A percentile compares a stretch with the other conserved stretches of the same genome.
Conservation (phyloP, 2,329 filamentous ascomycete species). For the Monosporascus cannonballus region DNA sequence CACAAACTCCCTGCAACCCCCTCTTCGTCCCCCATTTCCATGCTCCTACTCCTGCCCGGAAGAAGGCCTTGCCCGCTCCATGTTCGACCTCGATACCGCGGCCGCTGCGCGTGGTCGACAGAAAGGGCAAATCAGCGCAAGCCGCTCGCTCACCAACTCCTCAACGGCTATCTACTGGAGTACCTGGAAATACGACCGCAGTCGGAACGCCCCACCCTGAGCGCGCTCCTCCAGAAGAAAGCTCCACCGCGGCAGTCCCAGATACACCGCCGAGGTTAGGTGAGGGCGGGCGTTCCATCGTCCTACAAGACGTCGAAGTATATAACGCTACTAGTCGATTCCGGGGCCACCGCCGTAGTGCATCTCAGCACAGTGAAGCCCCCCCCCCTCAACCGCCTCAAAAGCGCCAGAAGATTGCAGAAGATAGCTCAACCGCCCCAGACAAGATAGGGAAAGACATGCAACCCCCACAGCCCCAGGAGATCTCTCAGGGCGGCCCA, state of each 20-base stretch:
- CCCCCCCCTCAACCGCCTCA: not conserved
- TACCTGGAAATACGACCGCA: not conserved
- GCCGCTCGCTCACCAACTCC: not conserved
- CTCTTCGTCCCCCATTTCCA: slow-evolving; percentile 25
- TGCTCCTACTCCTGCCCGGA: slow-evolving; percentile 8
- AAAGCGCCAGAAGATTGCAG: not conserved
- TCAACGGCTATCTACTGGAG: not conserved
- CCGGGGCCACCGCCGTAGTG: not conserved
- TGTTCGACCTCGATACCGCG: not conserved
- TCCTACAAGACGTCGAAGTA: slow-evolving; percentile 18
- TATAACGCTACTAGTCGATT: slow-evolving; percentile 14
- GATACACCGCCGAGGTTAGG: not conserved
- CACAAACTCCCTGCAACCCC: slow-evolving; percentile 48
- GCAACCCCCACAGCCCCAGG: too few species aligned
- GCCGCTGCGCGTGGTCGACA: not conserved
- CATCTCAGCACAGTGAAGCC: not conserved
- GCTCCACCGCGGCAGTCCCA: too few species aligned
- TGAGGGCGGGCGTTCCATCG: slow-evolving; percentile 8
- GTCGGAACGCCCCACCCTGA: not conserved
- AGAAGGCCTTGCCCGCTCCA: slow-evolving; percentile 9
- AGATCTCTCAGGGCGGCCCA: not conserved
- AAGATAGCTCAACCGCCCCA: not conserved
- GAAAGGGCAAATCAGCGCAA: not conserved
- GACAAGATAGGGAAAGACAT: too few species aligned
- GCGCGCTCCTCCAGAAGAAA: not conserved